phyloP scores from a whole-genome alignment of 345 rosid genomes.

The Rhizophora apiculata region DNA sequence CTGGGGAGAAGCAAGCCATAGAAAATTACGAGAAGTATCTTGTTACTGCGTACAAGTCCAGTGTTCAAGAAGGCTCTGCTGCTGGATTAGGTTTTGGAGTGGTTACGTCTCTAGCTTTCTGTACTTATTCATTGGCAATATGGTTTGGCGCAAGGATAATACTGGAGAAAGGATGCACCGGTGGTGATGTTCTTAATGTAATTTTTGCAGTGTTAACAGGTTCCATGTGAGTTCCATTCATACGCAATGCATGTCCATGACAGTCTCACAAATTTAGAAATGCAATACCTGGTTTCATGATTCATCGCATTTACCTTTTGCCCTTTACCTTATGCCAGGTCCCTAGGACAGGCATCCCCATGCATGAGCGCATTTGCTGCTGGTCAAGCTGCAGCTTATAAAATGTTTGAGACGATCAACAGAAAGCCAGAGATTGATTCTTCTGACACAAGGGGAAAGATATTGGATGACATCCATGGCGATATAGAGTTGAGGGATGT shows the following conservation, averaged over 20 bases:
- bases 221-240: conserved; percentile 52
- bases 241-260: not conserved
- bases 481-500: conserved; percentile 43
- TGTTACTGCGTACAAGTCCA: conserved; percentile 44
- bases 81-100: conserved; percentile 58
- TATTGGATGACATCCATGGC: conserved; percentile 38
- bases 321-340: conserved; percentile 40
- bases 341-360: conserved; percentile 50
- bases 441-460: conserved; percentile 33
- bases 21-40: conserved; percentile 48
- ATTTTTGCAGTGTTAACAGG: conserved; percentile 56
- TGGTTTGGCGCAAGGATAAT: conserved; percentile 71
- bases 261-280: too few relatives aligned
- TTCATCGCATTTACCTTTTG: not conserved
- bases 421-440: conserved; percentile 48
- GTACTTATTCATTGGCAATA: conserved; percentile 50
- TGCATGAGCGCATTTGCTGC: conserved; percentile 24
- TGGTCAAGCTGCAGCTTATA: conserved; percentile 31
- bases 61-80: conserved; percentile 49
- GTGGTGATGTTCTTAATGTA: conserved; percentile 55
- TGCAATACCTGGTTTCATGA: not conserved
- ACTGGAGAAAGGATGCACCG: conserved; percentile 50
- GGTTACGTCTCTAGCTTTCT: conserved; percentile 28
- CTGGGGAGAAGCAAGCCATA: conserved; percentile 63
- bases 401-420: conserved; percentile 44